Evolutionary conservation across 139 green algal species (phyloP).

Genomic region (Nannochloris sp.): DNA sequence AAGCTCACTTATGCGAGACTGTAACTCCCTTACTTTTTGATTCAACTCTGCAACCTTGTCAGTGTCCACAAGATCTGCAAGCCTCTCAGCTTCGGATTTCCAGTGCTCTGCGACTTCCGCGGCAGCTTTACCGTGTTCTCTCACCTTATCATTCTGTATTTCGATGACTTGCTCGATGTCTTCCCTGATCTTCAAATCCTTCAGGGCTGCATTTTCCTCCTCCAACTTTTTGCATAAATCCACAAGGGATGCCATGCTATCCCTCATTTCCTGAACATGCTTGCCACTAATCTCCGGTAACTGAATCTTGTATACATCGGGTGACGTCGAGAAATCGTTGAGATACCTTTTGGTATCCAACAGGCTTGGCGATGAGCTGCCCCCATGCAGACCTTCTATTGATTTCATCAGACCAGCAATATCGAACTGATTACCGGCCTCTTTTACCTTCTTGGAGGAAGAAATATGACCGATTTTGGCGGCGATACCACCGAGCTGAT

Average conservation of each 20-base stretch:
- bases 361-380: no score
- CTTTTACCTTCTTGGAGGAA: no score
- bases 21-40: neutral
- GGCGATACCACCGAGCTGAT: no score
- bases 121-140: constrained; percentile 15
- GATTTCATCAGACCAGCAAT: no score
- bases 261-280: constrained; percentile 1
- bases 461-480: no score
- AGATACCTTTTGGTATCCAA: neutral
- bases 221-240: constrained; percentile 5
- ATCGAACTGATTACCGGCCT: no score
- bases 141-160: constrained; percentile 20
- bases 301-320: neutral
- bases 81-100: constrained; percentile 13
- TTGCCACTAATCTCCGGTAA: neutral
- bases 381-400: no score
- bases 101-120: constrained; percentile 17
- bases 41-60: constrained; percentile 1
- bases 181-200: constrained; percentile 19
- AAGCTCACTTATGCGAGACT: neutral
- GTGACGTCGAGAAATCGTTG: neutral
- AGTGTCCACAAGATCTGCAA: neutral
- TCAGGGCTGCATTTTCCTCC: constrained; percentile 20
- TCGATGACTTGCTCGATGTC: constrained; percentile 22
- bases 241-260: neutral